phyloP scores from a whole-genome alignment of 176 grass and related monocot genomes.

The Metroxylon sagu region DNA sequence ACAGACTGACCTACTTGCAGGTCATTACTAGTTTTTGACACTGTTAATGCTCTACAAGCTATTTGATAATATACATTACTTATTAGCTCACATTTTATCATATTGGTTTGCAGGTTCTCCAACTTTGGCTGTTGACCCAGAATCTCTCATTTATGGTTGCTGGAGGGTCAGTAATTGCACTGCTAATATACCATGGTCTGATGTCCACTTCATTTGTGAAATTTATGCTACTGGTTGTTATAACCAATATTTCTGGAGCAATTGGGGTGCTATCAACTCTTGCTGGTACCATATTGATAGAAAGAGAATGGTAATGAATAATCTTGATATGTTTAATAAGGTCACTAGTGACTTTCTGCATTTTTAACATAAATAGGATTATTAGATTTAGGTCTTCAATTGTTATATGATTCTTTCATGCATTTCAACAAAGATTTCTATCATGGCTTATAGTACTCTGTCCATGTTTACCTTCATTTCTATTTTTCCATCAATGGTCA shows the following conservation, averaged over 20 bases:
- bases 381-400: too few relatives aligned
- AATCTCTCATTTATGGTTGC: constrained; percentile 66
- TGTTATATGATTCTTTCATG: too few relatives aligned
- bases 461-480: too few relatives aligned
- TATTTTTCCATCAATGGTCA: too few relatives aligned
- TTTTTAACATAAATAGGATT: too few relatives aligned
- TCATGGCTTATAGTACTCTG: too few relatives aligned
- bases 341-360: too few relatives aligned
- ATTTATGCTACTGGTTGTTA: constrained; percentile 45
- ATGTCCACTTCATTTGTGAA: constrained; percentile 23
- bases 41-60: too few relatives aligned
- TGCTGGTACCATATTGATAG: constrained; percentile 76
- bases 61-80: not conserved
- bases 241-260: constrained; percentile 69
- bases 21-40: constrained; percentile 21
- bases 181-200: constrained; percentile 39
- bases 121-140: constrained; percentile 56
- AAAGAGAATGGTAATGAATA: constrained; percentile 67
- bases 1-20: constrained; percentile 68
- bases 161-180: constrained; percentile 38
- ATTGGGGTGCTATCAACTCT: constrained; percentile 74
- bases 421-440: too few relatives aligned
- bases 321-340: not conserved
- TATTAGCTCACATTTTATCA: not conserved
- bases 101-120: constrained; percentile 37